Evolutionary conservation across 805 yeast species (phyloP), one percentile per base, ranked within the genome.

Genomic region (Candida taoyuanica): DNA sequence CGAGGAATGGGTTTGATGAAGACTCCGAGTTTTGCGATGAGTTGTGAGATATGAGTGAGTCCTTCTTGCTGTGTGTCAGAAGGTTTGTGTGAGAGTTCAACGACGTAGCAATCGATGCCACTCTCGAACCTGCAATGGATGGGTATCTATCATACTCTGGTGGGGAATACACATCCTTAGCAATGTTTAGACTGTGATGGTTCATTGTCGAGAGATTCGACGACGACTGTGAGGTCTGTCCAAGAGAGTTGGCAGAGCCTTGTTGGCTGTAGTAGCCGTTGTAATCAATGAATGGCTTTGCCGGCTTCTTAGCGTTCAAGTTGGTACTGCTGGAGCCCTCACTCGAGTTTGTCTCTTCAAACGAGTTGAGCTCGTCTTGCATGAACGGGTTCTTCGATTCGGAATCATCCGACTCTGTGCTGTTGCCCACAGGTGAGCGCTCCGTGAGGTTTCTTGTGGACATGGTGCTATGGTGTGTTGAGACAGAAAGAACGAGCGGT

Each of bases 111-210:
- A 67, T 59, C 4, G 85, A 77, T 4, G 74, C 71, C 3, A 74
- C 76, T 46, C 84, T 66, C 13, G 81, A 73, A 3, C 76, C 73
- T 13, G 67, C 61, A 44, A 77, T 65, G 18, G 76, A 68, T 5
- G 91, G 89, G 52, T 81, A 82, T 49, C 88, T 66, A 57, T 81
- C 86, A 50, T 65, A 81, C 39, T 74, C 82, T 1, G 76, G 66
- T 4, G 85, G 81, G 3, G 67, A 55, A 42, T 52, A 48, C 20
- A 58, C 56, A 25, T 47, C 61, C 33, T 38, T 47, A 28, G 39
- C 37, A 7, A 37, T 26, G 29, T 35, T 40, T 19, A 37, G 17
- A 15, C 30, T 41, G 12, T 36, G 32, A n/a, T 36, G 46, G 17
- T 38, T 49, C 28, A 47, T 5, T 1, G 39, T 53, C 6, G 56